Evolutionary conservation across 202 grass and related monocot species (phyloP), one percentile per base, ranked within the genome.

Genomic region (Setaria viridis): DNA sequence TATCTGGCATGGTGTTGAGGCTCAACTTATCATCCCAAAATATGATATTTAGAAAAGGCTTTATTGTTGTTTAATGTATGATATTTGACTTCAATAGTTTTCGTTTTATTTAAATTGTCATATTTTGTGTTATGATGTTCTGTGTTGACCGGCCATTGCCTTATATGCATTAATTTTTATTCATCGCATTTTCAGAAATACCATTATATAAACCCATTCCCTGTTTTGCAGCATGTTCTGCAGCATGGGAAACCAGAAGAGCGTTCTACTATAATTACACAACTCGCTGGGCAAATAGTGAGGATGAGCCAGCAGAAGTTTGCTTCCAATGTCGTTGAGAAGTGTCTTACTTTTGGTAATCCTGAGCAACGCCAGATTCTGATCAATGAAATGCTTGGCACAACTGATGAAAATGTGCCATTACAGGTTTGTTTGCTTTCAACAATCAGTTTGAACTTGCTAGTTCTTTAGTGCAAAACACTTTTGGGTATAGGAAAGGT

Each of bases 281-380:
- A 99, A 82, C 85, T 99, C 2, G 84, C 92, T 33, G 97, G 94
- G 20, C 97, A 99, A 70, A 99, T 99, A 37, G 94, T 99, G 77
- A 89, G 93, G 84, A 99, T 96, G 97, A 99, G 97, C 87, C 97
- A 88, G 70, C 97, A 99, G 75, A 99, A 99, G 85, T 99, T 94
- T 33, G 97, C 97, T 39, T 99, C 94, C 42, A 99, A 96, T 86
- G 97, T 99, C 76, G 82, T 94, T 72, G 97, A 99, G 77, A 99
- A 99, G 77, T 99, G 97, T 74, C 89, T 99, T 73, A 90, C 88
- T 76, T 96, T 88, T 85, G 97, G 97, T 68, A 85, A 65, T 67
- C n/a, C 67, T 7, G 92, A 93, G 19, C 88, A 99, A 50, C 93
- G 97, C 42, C 93, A 99, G 72, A 85, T 99, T 79, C 83, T 99